Evolutionary conservation across 495 filamentous ascomycete genomes (phyloP).

Genomic region (Penicillium cosmopolitanum): DNA sequence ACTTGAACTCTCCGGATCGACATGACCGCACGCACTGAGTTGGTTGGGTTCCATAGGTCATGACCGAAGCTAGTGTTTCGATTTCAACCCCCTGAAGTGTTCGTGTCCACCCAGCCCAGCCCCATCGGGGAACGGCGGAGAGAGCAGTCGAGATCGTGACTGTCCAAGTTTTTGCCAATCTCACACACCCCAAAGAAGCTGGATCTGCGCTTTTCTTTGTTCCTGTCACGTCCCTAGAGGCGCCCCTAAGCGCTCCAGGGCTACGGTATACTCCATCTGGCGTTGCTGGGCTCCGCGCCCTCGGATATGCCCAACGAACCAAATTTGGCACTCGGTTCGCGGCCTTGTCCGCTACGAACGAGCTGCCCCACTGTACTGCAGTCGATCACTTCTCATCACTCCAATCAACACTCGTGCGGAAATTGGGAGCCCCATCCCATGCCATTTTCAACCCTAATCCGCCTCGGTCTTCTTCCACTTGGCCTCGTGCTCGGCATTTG

Average conservation of each 20-base stretch:
- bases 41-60: slow-evolving; percentile 2
- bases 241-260: background rate
- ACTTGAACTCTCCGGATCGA: background rate
- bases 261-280: slow-evolving; percentile 1
- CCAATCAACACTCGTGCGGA: slow-evolving; percentile 28
- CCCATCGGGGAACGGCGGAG: slow-evolving; percentile 9
- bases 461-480: slow-evolving; percentile 11
- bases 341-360: slow-evolving; percentile 25
- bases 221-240: background rate
- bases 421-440: slow-evolving; percentile 30
- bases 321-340: slow-evolving; percentile 24
- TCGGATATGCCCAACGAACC: slow-evolving; percentile 22
- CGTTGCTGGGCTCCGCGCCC: background rate
- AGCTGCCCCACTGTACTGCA: slow-evolving; percentile 20
- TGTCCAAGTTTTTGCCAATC: slow-evolving; percentile 8
- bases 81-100: slow-evolving; percentile 11
- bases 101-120: background rate
- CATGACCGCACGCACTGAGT: background rate
- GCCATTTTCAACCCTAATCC: slow-evolving; percentile 11
- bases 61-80: slow-evolving; percentile 14
- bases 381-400: slow-evolving; percentile 30
- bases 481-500: slow-evolving; percentile 1
- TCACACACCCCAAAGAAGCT: background rate
- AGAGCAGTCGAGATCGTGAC: slow-evolving; percentile 4
- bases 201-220: slow-evolving; percentile 11